Evolutionary conservation across 192 early-diverging fungal genomes (phyloP), one percentile per base, ranked within the genome.

Genomic region (Coemansia sp.): DNA sequence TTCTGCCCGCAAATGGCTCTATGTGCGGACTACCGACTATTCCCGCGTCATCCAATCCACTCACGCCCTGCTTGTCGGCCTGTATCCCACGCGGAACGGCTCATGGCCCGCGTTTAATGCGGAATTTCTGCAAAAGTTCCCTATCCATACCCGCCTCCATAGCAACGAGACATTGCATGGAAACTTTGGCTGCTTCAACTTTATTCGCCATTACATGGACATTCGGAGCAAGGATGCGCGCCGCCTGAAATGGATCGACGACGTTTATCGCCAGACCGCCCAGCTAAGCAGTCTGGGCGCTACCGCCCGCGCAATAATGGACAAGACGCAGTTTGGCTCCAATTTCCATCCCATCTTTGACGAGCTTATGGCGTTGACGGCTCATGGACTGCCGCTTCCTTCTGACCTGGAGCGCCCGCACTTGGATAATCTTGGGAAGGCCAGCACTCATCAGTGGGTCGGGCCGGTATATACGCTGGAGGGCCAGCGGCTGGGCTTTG

Each of bases 1-100:
- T 3, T 34, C 53, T 1, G 32, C 40, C 41, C 37, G 51, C 38
- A 55, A 73, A 34, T 61, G 61, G 55, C 51, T 86, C 40, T 85
- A 84, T 53, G 56, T 84, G 51, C 74, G 82, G 28, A 64, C 77
- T 3, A 82, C 84, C 0, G 83, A 82, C 48, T 88, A 86, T 61
- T 65, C 83, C 20, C 75, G 86, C 34, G 85, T 85, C 4, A 66
- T 88, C 51, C 84, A 88, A 52, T 81, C 76, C 8, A 72, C 85
- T 3, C 81, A 84, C 44, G 80, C 81, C 65, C 72, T 88, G 12
- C 47, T 88, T 0, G 62, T 68, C 11, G 83, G 86, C 0, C 57
- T 88, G 44, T 82, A 73, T 58, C 71, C 71, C 18, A 12, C 15
- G 15, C 20, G 46, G 26, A 30, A 37, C 14, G 49, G 56, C 26